These are phyloP conservation scores for Pseudogymnoascus sp. DNA, from an alignment of 2,329 filamentous ascomycete genomes.

Conservation along the genomic window DNA sequence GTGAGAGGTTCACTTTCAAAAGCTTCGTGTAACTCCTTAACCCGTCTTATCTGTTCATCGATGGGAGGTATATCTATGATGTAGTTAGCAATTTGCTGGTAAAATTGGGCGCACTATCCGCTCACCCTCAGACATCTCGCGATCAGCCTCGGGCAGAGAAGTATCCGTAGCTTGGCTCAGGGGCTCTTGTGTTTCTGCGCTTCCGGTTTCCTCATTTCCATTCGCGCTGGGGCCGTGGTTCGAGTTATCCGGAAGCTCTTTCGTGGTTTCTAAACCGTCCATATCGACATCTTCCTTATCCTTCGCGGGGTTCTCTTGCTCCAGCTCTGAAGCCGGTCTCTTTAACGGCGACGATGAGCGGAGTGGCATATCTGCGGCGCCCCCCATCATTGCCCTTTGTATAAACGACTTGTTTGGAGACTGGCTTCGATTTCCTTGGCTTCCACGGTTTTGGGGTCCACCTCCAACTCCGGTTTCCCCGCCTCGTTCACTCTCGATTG, in stretches of 20 bases:
- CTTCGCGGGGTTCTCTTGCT: conserved; percentile 21
- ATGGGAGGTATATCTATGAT: conserved; percentile 36
- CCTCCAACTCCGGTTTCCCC: conserved; percentile 24
- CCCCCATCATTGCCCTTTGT: conserved; percentile 51
- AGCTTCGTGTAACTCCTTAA: conserved; percentile 52
- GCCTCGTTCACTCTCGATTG: conserved; percentile 47
- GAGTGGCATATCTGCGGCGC: conserved; percentile 48
- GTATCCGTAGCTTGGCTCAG: not conserved
- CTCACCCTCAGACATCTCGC: not conserved
- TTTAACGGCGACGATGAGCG: conserved; percentile 59
- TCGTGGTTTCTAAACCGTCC: conserved; percentile 18
- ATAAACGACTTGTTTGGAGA: conserved; percentile 42
- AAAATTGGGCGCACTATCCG: not conserved
- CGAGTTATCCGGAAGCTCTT: not conserved
- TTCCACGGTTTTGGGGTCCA: conserved; percentile 17
- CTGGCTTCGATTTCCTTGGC: conserved; percentile 32
- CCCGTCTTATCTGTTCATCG: conserved; percentile 67
- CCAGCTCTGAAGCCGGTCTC: conserved; percentile 44
- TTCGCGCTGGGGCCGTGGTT: not conserved
- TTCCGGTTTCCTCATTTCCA: not conserved
- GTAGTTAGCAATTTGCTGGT: not conserved
- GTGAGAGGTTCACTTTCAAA: conserved; percentile 29
- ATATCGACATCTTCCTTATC: conserved; percentile 30
- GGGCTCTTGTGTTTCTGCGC: not conserved
- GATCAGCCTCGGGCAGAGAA: not conserved